Evolutionary conservation across 2,329 filamentous ascomycete species (phyloP).

Genomic region (Botrytis fabae): DNA sequence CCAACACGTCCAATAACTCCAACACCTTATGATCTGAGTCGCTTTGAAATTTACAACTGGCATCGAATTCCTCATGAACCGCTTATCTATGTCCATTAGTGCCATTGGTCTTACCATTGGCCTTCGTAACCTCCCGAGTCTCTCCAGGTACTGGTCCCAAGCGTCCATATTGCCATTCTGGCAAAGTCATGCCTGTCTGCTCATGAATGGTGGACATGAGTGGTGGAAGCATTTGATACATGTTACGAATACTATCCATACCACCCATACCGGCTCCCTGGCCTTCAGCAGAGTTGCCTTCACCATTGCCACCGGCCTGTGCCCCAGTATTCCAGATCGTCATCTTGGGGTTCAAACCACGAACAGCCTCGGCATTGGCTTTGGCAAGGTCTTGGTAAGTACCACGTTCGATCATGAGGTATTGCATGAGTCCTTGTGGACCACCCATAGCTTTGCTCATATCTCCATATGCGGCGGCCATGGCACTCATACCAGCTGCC

Average conservation of each 20-base stretch:
- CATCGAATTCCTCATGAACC: neutral
- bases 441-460: slow-evolving; percentile 74
- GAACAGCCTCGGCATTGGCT: slow-evolving; percentile 74
- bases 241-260: slow-evolving; percentile 68
- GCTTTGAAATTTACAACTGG: neutral
- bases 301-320: slow-evolving; percentile 42
- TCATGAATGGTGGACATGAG: slow-evolving; percentile 84
- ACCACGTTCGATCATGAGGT: slow-evolving; percentile 83
- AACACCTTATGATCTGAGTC: too few relatives aligned
- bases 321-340: slow-evolving; percentile 82
- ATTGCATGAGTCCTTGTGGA: slow-evolving; percentile 74
- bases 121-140: slow-evolving; percentile 27
- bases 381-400: slow-evolving; percentile 76
- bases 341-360: slow-evolving; percentile 83
- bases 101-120: slow-evolving; percentile 27
- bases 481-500: slow-evolving; percentile 73
- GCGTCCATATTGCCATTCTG: slow-evolving; percentile 70
- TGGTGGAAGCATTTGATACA: slow-evolving; percentile 78
- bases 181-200: slow-evolving; percentile 80
- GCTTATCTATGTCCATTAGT: slow-evolving; percentile 2
- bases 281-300: slow-evolving; percentile 30
- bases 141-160: slow-evolving; percentile 40
- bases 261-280: slow-evolving; percentile 52
- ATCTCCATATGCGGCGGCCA: slow-evolving; percentile 77
- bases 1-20: neutral